Percentiles rank a stretch among this genome's conserved stretches.
These are phyloP conservation scores for Endocalyx cinctus DNA, from an alignment of 2,329 filamentous ascomycete genomes.

Conservation along the genomic window DNA sequence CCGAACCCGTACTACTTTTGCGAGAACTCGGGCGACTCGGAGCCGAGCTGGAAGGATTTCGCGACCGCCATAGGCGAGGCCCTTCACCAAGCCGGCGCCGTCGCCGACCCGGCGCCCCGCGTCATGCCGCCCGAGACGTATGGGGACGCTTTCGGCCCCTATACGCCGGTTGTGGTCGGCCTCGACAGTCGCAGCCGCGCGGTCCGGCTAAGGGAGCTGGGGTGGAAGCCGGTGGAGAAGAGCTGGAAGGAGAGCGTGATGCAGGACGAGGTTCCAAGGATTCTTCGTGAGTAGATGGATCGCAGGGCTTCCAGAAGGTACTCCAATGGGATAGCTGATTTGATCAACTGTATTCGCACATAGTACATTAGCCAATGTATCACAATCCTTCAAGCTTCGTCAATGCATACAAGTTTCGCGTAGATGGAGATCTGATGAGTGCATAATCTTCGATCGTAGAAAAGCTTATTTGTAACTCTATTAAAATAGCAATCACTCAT, in stretches of 20 bases:
- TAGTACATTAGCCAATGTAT: no score
- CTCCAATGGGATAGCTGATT: no score
- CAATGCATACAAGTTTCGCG: no score
- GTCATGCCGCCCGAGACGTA: constrained; percentile 32
- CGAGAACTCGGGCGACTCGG: constrained; percentile 34
- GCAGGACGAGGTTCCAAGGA: constrained; percentile 38
- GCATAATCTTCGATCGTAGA: no score
- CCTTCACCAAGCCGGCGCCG: constrained; percentile 32
- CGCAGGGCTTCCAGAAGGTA: constrained; percentile 13
- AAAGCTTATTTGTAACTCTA: no score
- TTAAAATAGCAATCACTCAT: no score
- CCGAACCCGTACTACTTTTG: constrained; percentile 46
- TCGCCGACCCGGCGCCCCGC: constrained; percentile 30
- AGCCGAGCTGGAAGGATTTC: constrained; percentile 38
- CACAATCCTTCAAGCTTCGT: no score
- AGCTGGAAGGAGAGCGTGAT: constrained; percentile 30
- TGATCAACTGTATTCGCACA: no score
- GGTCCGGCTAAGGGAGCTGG: constrained; percentile 37
- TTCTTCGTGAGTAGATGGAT: constrained; percentile 25
- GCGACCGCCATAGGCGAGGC: constrained; percentile 32
- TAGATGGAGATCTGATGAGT: no score
- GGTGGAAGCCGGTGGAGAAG: constrained; percentile 42
- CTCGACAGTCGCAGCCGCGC: constrained; percentile 38
- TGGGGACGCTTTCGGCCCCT: constrained; percentile 33
- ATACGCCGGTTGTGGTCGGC: constrained; percentile 33